Evolutionary conservation across 2,329 filamentous ascomycete genomes (phyloP).

Genomic region (Periconia macrospinosa): DNA sequence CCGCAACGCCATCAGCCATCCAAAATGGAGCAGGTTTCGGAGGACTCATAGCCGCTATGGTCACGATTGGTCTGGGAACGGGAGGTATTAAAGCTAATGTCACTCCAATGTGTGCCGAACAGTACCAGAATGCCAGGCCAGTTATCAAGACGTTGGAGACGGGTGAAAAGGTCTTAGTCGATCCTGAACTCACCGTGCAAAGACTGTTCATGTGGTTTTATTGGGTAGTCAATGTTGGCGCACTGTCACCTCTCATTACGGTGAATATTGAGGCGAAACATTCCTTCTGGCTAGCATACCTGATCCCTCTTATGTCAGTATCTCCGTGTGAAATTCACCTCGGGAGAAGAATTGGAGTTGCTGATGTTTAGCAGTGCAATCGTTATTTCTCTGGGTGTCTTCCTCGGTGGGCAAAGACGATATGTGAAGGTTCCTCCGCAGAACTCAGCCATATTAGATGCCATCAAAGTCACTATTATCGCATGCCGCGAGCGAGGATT

Average conservation of each 20-base stretch:
- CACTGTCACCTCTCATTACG: constrained; percentile 40
- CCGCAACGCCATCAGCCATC: constrained; percentile 57
- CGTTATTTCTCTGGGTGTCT: constrained; percentile 60
- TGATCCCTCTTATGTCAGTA: constrained; percentile 64
- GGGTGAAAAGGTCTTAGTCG: constrained; percentile 65
- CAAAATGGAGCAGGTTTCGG: constrained; percentile 55
- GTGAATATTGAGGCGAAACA: constrained; percentile 51
- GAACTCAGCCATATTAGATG: constrained; percentile 62
- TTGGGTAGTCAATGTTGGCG: constrained; percentile 40
- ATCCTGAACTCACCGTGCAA: constrained; percentile 67
- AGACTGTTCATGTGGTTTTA: constrained; percentile 62
- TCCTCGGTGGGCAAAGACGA: constrained; percentile 61
- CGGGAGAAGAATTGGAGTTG: too few species aligned
- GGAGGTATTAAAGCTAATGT: constrained; percentile 72
- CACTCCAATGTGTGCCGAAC: constrained; percentile 61
- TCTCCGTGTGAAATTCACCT: too few species aligned
- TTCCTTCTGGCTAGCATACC: constrained; percentile 73
- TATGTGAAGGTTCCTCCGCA: constrained; percentile 65
- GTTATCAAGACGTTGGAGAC: constrained; percentile 42
- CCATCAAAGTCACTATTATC: constrained; percentile 65
- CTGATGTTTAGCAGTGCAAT: constrained; percentile 42
- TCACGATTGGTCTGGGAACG: constrained; percentile 67
- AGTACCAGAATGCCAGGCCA: constrained; percentile 62
- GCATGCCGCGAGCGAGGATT: constrained; percentile 46
- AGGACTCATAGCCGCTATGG: constrained; percentile 50